These are phyloP conservation scores for Stromatinia cepivora DNA, from an alignment of 2,329 filamentous ascomycete species.

Conservation along the genomic window DNA sequence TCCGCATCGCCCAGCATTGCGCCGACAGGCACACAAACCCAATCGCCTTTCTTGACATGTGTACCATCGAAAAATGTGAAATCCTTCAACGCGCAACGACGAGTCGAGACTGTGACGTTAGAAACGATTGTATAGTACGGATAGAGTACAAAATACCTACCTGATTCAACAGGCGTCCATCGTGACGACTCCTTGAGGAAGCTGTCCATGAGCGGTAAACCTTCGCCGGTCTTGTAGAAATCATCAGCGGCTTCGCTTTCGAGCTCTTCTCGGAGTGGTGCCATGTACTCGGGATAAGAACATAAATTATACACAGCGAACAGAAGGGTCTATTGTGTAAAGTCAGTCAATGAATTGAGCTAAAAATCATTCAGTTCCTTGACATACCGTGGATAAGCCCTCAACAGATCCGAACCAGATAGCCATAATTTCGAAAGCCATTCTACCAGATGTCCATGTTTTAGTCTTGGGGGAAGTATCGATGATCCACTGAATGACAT, in stretches of 20 bases:
- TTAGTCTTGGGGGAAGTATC: slow-evolving; percentile 12
- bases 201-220: neutral
- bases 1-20: slow-evolving; percentile 12
- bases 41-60: slow-evolving; percentile 15
- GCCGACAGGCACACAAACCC: slow-evolving; percentile 7
- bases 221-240: no score
- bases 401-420: slow-evolving; percentile 26
- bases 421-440: slow-evolving; percentile 24
- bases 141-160: neutral
- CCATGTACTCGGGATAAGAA: no score
- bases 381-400: slow-evolving; percentile 8
- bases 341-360: no score
- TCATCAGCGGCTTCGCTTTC: no score
- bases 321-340: no score
- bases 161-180: slow-evolving; percentile 8
- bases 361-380: no score
- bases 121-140: neutral
- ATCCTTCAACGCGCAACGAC: slow-evolving; percentile 12
- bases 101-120: slow-evolving; percentile 1
- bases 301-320: no score
- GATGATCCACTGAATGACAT: slow-evolving; percentile 26
- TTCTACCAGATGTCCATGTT: slow-evolving; percentile 19
- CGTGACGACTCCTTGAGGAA: slow-evolving; percentile 14
- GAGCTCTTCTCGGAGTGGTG: no score
- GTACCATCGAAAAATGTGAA: slow-evolving; percentile 18